These are phyloP conservation scores for Cutaneotrichosporon sp. DNA, from an alignment of 1,284 basidiomycete genomes.

Conservation along the genomic window DNA sequence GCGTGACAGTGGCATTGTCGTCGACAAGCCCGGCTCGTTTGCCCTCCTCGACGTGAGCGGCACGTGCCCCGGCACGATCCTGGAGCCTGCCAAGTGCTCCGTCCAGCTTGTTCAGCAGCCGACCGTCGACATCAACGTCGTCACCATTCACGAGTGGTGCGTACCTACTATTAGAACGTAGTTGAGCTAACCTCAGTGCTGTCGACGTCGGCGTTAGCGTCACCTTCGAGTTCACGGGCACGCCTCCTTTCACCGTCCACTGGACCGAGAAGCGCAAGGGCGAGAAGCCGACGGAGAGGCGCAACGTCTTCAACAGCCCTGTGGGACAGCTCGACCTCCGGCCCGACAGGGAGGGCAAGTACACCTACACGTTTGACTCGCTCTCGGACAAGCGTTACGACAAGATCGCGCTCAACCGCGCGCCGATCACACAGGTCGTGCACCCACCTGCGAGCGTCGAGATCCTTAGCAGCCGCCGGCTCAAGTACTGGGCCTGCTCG, in stretches of 20 bases:
- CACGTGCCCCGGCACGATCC: constrained; percentile 73
- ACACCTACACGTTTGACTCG: constrained; percentile 73
- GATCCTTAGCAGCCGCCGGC: constrained; percentile 57
- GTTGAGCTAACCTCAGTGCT: constrained; percentile 53
- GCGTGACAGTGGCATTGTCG: constrained; percentile 57
- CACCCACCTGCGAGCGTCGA: constrained; percentile 79
- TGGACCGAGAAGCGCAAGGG: constrained; percentile 74
- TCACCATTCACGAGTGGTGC: constrained; percentile 79
- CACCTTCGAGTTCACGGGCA: constrained; percentile 80
- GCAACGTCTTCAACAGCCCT: constrained; percentile 63
- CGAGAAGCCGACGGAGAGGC: constrained; percentile 60
- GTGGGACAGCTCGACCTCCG: constrained; percentile 82
- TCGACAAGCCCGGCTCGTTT: constrained; percentile 78
- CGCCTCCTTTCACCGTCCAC: constrained; percentile 81
- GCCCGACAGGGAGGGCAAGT: constrained; percentile 78
- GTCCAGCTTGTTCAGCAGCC: constrained; percentile 74
- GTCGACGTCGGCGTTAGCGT: constrained; percentile 91
- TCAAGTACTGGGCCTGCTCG: constrained; percentile 63
- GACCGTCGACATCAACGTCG: constrained; percentile 80
- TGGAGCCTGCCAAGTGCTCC: constrained; percentile 73
- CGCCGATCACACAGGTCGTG: constrained; percentile 78
- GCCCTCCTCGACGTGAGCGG: constrained; percentile 71
- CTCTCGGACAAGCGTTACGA: constrained; percentile 84
- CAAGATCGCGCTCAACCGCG: constrained; percentile 66
- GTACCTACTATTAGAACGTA: background rate